A percentile compares a stretch with the other conserved stretches of the same genome.
Conservation (phyloP, 352 stramenopile species). For the Globisporangium takayamanum region DNA sequence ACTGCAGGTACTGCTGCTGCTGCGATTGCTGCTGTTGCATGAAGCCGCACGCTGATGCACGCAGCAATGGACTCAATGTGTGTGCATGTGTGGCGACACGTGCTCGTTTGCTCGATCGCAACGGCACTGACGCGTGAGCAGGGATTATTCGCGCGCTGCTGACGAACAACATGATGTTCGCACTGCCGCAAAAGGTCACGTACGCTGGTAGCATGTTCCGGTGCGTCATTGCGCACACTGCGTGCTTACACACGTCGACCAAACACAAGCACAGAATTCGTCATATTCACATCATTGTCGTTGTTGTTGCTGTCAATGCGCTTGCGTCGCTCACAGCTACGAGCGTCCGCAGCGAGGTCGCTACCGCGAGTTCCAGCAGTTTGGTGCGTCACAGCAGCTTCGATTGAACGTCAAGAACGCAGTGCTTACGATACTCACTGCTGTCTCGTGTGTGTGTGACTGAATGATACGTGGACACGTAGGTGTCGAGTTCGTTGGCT, state of each 20-base stretch:
- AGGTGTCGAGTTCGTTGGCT: slow-evolving; percentile 81
- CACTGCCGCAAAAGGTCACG: slow-evolving; percentile 72
- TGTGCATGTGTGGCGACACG: too few species aligned
- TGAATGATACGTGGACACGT: slow-evolving; percentile 3
- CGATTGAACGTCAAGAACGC: neutral
- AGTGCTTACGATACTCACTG: neutral
- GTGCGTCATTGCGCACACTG: slow-evolving; percentile 21
- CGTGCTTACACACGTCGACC: neutral
- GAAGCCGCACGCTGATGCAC: too few species aligned
- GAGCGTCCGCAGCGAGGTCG: slow-evolving; percentile 80
- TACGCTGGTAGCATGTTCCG: slow-evolving; percentile 87
- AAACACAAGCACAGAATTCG: too few species aligned
- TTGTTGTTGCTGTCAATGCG: neutral
- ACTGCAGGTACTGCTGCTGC: slow-evolving; percentile 40
- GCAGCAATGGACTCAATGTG: too few species aligned
- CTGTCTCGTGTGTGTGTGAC: neutral
- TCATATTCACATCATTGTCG: neutral
- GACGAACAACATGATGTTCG: slow-evolving; percentile 70
- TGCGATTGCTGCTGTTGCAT: neutral
- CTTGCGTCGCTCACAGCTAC: slow-evolving; percentile 35
- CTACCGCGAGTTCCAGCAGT: slow-evolving; percentile 87
- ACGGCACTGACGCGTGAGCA: slow-evolving; percentile 8
- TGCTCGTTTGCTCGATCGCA: neutral
- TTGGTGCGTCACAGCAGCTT: slow-evolving; percentile 32
- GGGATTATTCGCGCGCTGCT: slow-evolving; percentile 72